A percentile compares a stretch with the other conserved stretches of the same genome.
Evolutionary conservation across 805 yeast genomes (phyloP).

Genomic region (Cyberlindnera americana): DNA sequence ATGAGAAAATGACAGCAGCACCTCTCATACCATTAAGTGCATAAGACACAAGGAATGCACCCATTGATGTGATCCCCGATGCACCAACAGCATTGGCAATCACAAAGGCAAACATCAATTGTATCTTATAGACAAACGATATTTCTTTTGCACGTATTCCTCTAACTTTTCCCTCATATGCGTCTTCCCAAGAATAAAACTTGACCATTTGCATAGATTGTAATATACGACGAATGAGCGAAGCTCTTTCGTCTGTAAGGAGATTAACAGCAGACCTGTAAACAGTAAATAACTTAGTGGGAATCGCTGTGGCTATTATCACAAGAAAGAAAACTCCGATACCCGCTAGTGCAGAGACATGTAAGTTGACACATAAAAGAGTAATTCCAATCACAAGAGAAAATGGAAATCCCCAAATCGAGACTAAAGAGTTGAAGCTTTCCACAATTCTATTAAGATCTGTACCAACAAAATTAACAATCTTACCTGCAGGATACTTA

Average conservation of each 20-base stretch:
- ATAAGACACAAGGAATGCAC: conserved; percentile 39
- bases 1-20: conserved; percentile 61
- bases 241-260: conserved; percentile 60
- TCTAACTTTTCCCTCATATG: conserved; percentile 53
- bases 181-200: conserved; percentile 83
- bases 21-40: conserved; percentile 39
- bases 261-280: conserved; percentile 48
- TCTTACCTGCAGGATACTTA: conserved; percentile 58
- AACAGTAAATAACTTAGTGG: conserved; percentile 41
- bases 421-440: conserved; percentile 26
- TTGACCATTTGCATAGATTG: conserved; percentile 64
- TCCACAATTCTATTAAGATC: conserved; percentile 66
- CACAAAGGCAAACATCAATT: conserved; percentile 51
- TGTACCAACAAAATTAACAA: conserved; percentile 72
- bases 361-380: conserved; percentile 57
- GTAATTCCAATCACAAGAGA: conserved; percentile 58
- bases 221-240: conserved; percentile 53
- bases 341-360: conserved; percentile 65
- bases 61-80: conserved; percentile 53
- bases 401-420: not conserved
- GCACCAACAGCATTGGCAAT: conserved; percentile 47
- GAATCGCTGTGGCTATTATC: conserved; percentile 31
- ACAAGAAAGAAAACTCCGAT: conserved; percentile 43
- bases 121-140: conserved; percentile 49
- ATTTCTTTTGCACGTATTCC: conserved; percentile 56